A percentile compares a stretch with the other conserved stretches of the same genome.
phyloP scores from a whole-genome alignment of 148 eudicot genomes.

The Camellia japonica region DNA sequence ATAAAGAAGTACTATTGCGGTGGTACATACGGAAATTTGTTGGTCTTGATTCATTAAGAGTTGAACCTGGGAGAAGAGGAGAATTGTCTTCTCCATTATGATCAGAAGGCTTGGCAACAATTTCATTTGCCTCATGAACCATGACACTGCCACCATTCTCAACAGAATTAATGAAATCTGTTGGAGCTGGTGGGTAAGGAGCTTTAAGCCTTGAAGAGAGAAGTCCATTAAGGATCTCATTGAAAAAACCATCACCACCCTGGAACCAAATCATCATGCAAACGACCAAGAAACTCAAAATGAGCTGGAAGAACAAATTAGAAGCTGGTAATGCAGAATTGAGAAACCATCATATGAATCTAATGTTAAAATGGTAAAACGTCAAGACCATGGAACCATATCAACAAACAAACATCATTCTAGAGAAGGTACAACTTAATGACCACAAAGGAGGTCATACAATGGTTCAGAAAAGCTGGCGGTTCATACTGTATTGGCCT shows the following conservation, averaged over 20 bases:
- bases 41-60: slow-evolving; percentile 31
- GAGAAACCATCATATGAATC: slow-evolving; percentile 1
- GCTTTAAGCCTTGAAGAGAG: slow-evolving; percentile 76
- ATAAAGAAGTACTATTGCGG: slow-evolving; percentile 5
- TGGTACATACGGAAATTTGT: slow-evolving; percentile 50
- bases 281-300: background rate
- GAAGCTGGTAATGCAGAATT: background rate
- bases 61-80: slow-evolving; percentile 55
- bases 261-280: slow-evolving; percentile 24
- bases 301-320: slow-evolving; percentile 4
- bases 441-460: background rate
- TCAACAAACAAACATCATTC: background rate
- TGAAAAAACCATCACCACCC: slow-evolving; percentile 99
- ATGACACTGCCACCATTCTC: slow-evolving; percentile 29
- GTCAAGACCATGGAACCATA: background rate
- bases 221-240: slow-evolving; percentile 84
- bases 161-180: slow-evolving; percentile 40
- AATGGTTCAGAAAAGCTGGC: no score
- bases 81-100: slow-evolving; percentile 50
- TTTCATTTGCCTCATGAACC: slow-evolving; percentile 38
- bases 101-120: slow-evolving; percentile 33
- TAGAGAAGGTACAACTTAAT: background rate
- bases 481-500: no score
- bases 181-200: slow-evolving; percentile 72
- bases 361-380: background rate